Percentiles rank a stretch among this genome's conserved stretches.
phyloP scores from a whole-genome alignment of 805 yeast genomes.

The Metschnikowia similis region DNA sequence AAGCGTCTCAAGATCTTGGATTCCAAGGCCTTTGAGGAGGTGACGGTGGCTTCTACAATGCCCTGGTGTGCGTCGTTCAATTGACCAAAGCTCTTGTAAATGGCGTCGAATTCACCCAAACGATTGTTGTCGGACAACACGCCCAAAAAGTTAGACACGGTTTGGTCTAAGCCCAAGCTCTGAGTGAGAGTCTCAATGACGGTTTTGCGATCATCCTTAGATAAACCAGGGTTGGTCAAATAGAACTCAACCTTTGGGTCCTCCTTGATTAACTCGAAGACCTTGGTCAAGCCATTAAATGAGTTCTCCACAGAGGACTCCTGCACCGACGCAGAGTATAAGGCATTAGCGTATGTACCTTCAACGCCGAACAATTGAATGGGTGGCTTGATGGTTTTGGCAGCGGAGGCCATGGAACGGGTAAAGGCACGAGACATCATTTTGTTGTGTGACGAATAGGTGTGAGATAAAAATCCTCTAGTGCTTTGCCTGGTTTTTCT shows the following conservation, averaged over 20 bases:
- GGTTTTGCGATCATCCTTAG: conserved; percentile 65
- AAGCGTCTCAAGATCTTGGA: conserved; percentile 72
- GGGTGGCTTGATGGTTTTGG: conserved; percentile 71
- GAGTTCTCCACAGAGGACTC: conserved; percentile 71
- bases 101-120: conserved; percentile 60
- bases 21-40: conserved; percentile 83
- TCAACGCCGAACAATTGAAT: conserved; percentile 92
- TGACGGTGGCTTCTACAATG: conserved; percentile 86
- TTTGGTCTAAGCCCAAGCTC: conserved; percentile 53
- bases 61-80: conserved; percentile 89
- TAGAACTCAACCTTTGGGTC: conserved; percentile 63
- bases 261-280: conserved; percentile 50
- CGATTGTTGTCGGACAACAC: conserved; percentile 95
- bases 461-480: conserved; percentile 1
- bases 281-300: conserved; percentile 55
- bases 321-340: conserved; percentile 87
- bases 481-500: conserved; percentile 6
- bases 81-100: conserved; percentile 67
- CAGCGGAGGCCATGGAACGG: conserved; percentile 72
- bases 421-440: conserved; percentile 64
- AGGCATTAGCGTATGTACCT: conserved; percentile 95
- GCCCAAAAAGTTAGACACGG: conserved; percentile 72
- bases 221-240: conserved; percentile 79
- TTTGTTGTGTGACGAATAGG: conserved; percentile 1
- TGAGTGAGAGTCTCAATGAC: conserved; percentile 60